Percentiles rank a stretch among this genome's conserved stretches.
phyloP scores from a whole-genome alignment of 257 asterid genomes.

The Mitragyna speciosa region DNA sequence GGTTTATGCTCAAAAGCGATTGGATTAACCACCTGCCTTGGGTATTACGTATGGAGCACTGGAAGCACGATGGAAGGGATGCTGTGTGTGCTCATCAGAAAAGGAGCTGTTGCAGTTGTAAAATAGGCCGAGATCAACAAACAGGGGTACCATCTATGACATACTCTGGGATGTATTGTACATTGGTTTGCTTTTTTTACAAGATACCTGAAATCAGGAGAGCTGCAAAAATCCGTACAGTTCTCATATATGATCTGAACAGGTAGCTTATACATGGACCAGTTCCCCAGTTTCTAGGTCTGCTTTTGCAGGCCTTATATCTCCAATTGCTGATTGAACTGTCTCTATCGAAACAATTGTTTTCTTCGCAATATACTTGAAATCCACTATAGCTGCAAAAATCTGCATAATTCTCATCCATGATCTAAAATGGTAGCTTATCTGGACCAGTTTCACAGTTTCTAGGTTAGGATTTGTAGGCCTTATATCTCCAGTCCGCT shows the following conservation, averaged over 20 bases:
- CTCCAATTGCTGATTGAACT: no score
- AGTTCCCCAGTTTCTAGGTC: background rate
- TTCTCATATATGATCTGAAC: background rate
- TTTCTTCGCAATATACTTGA: no score
- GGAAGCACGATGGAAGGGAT: background rate
- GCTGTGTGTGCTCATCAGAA: background rate
- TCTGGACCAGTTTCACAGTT: conserved; percentile 1
- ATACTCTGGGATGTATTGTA: background rate
- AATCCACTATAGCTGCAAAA: background rate
- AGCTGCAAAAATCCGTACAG: background rate
- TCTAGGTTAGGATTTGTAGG: background rate
- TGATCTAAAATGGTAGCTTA: background rate
- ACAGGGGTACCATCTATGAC: background rate
- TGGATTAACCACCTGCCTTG: no score
- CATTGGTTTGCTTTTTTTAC: conserved; percentile 1
- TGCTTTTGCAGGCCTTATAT: no score
- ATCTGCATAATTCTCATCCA: background rate
- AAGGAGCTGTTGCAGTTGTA: background rate
- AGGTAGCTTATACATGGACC: background rate
- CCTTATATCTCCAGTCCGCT: background rate
- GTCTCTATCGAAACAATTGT: no score
- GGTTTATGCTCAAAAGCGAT: no score
- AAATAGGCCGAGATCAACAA: background rate
- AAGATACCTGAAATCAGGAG: background rate
- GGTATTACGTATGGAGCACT: no score